Base-by-base conservation (phyloP, 129 eudicot species). In the carrot (Daucus carota) region DNA sequence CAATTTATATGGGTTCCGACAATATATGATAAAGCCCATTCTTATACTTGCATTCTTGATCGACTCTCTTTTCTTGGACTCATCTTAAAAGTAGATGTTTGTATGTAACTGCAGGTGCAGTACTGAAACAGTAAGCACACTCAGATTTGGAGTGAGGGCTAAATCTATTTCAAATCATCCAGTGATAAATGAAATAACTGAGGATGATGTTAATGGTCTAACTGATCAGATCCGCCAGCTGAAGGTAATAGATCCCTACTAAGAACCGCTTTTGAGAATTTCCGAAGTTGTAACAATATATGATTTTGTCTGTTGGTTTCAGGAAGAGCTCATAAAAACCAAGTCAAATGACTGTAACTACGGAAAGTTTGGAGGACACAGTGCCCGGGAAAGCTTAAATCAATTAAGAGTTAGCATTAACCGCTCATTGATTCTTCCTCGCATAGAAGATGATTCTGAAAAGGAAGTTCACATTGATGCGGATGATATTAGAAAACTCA, bases 301-400 rank as follows among this genome's bases (percentile, higher is more conserved):
- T 57, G 34, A 44, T 70, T 38, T 2, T 26, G 42, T 73, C 43
- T 76, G 43, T 20, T 68, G 52, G 65, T 75, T 84, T 73, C 90
- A 95, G 99, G 99, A 91, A 74, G 99, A 95, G 78, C 95, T 95
- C 43, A 91, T 95, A 74, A 88, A 88, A 80, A 96, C 92, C 62
- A 91, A 88, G 82, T 81, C 96, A 76, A 87, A 85, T 83, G 80
- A 67, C 50, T 77, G 72, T 73, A 79, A 83, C 45, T 75, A 69
- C 40, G 81, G 87, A 34, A 74, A 69, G 29, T 89, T 78, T 38
- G 81, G 66, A 74, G 81, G 87, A n/a, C 79, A 84, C 79, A 92
- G 86, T 76, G 86, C 80, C n/a, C 99, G 99, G 72, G 92, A 89
- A 86, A 91, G 99, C 80, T 74, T 95, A 84, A 95, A 95, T 85